These are phyloP conservation scores for Curvularia eragrostidis DNA, from an alignment of 2,329 filamentous ascomycete species.

Conservation along the genomic window DNA sequence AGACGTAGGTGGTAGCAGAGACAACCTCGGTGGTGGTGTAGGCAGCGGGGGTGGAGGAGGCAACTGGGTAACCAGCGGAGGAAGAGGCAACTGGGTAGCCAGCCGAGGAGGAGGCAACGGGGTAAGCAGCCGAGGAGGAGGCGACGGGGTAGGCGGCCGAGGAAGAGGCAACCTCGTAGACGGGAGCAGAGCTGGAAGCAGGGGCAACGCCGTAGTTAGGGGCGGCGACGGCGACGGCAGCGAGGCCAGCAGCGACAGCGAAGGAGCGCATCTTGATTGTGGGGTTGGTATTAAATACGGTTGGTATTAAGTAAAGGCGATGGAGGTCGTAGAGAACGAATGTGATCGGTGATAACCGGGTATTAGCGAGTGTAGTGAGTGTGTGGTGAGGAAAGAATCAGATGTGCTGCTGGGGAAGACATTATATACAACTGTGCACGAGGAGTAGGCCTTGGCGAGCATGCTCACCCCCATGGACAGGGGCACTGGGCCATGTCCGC, in stretches of 20 bases:
- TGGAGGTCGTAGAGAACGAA: slow-evolving; percentile 48
- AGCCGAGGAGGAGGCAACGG: slow-evolving; percentile 3
- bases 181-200: slow-evolving; percentile 3
- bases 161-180: slow-evolving; percentile 9
- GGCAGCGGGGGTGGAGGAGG: slow-evolving; percentile 3
- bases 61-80: slow-evolving; percentile 1
- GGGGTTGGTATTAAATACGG: slow-evolving; percentile 40
- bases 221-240: slow-evolving; percentile 35
- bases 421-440: slow-evolving; percentile 46
- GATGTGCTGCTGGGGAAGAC: slow-evolving; percentile 27
- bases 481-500: slow-evolving; percentile 34
- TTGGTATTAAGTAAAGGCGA: slow-evolving; percentile 44
- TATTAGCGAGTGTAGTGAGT: slow-evolving; percentile 46
- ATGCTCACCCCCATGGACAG: slow-evolving; percentile 29
- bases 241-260: slow-evolving; percentile 42
- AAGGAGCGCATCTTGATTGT: slow-evolving; percentile 52
- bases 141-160: slow-evolving; percentile 1
- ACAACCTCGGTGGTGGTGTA: slow-evolving; percentile 35
- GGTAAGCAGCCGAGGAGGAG: slow-evolving; percentile 1
- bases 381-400: slow-evolving; percentile 45
- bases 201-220: slow-evolving; percentile 25
- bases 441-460: slow-evolving; percentile 37
- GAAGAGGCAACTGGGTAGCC: not conserved
- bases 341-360: slow-evolving; percentile 51
- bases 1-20: slow-evolving; percentile 32